Base-by-base conservation (phyloP, 1,284 basidiomycete species). In the Dichomitus squalens region DNA sequence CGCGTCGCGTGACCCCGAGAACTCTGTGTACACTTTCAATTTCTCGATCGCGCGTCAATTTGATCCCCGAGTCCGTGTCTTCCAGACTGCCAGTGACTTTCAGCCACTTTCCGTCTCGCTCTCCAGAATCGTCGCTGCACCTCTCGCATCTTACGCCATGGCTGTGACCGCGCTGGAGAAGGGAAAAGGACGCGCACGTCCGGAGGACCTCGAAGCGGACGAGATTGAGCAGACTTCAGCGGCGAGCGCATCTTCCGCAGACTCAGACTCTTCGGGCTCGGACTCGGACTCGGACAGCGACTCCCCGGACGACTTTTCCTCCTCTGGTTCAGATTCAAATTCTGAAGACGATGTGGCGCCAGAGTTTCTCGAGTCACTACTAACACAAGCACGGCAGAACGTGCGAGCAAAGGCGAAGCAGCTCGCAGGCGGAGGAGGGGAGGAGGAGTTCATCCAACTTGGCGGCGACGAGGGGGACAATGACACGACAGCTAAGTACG, bases 351-450 rank as follows among this genome's bases (percentile, higher is more conserved):
- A 80, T 49, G 72, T 85, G 35, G 82, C 82, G 0, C 75, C 78
- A 43, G 85, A 86, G 66, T 85, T 86, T 57, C 75, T 93, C 2
- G 79, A 88, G 38, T 83, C 81, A 9, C 73, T 92, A 0, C 74
- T 93, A 27, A 80, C 82, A 65, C 84, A 77, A 66, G 90, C 83
- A 23, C 79, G 79, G 64, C 72, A 73, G 64, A 85, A 79, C 72
- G 83, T 77, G 12, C 65, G 67, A 53, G 44, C 71, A 52, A 60
- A 49, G 20, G 38, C 55, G 35, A 38, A 52, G 29, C 38, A 52
- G 35, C 52, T 51, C 51, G 46, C 53, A 23, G 55, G 34, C 11
- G 52, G 47, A n/a, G 59, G 51, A 21, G 66, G 54, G 43, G 66
- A 76, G 52, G 71, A 74, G 52, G 70, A 74, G 27, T 72, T 73